Evolutionary conservation across 306 rosid species (phyloP), one percentile per base, ranked within the genome.

Genomic region (Crotalaria pallida): DNA sequence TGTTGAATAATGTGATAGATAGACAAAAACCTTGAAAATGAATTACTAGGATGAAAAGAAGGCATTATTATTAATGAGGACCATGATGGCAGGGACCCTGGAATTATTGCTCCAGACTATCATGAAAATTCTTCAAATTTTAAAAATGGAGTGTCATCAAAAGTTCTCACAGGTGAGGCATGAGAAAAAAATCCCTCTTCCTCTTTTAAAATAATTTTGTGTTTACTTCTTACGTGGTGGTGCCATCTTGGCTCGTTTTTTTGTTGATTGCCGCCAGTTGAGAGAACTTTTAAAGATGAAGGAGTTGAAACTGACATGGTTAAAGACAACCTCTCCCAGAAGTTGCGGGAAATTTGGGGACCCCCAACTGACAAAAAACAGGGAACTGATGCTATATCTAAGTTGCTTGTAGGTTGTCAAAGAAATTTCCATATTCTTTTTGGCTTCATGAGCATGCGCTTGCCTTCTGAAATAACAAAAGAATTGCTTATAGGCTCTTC

Each of bases 341-440:
- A 87, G 83, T 85, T 93, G 84, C 67, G 75, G 67, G 77, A 82
- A 10, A 77, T 90, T 47, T 88, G 97, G 94, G 89, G 79, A 68
- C 75, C 86, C 40, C 78, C 86, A 41, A 71, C 59, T 62, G 81
- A 71, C 63, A 79, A 73, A 76, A 76, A 51, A 29, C 63, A 81
- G 29, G 87, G 96, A 78, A 83, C 80, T 72, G 79, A 63, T 82
- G 36, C 80, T 50, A 59, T 90, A 79, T 81, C 92, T 36, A 78
- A 88, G 69, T 81, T 93, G 80, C 87, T 90, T 60, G 73, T 62
- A 33, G 72, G 83, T 56, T 90, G 94, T 72, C 88, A 88, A 77
- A 67, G 80, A 72, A 90, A 90, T 76, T 84, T 93, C 64, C 85
- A 73, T 60, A 81, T 78, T 69, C 97, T 93, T 79, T 88, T 87